These are phyloP conservation scores for Pseudonitzschia multiseries DNA, from an alignment of 108 stramenopile species.

Conservation along the genomic window DNA sequence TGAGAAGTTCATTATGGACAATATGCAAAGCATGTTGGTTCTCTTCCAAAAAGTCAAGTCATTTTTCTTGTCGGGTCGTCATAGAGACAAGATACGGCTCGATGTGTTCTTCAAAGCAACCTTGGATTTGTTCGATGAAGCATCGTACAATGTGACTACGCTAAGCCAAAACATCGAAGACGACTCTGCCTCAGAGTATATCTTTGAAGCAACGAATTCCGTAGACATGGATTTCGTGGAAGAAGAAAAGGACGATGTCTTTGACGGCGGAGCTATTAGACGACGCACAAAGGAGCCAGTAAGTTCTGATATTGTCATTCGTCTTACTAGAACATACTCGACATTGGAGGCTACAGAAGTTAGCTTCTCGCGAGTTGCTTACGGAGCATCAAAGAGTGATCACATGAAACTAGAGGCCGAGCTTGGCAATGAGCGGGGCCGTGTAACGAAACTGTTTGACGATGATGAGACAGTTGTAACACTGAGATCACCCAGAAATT, in stretches of 20 bases:
- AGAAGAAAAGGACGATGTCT: slow-evolving; percentile 18
- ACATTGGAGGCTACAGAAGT: slow-evolving; percentile 32
- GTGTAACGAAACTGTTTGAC: slow-evolving; percentile 49
- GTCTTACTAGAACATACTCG: slow-evolving; percentile 37
- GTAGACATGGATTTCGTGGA: neutral
- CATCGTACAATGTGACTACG: slow-evolving; percentile 1
- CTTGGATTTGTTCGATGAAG: slow-evolving; percentile 43
- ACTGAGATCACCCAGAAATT: slow-evolving; percentile 34
- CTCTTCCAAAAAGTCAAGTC: slow-evolving; percentile 27
- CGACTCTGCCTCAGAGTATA: slow-evolving; percentile 20
- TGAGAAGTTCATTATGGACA: slow-evolving; percentile 34
- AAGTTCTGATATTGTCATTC: slow-evolving; percentile 30
- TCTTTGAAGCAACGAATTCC: neutral
- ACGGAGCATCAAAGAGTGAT: slow-evolving; percentile 79
- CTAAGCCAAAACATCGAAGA: slow-evolving; percentile 13
- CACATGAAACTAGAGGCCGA: slow-evolving; percentile 75
- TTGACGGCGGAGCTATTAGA: slow-evolving; percentile 36
- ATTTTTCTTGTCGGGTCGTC: slow-evolving; percentile 3
- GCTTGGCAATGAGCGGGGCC: slow-evolving; percentile 17
- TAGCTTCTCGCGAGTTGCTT: slow-evolving; percentile 70
- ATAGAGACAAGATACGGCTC: slow-evolving; percentile 8
- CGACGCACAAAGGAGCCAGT: slow-evolving; percentile 27
- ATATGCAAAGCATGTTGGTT: slow-evolving; percentile 45
- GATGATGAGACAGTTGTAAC: slow-evolving; percentile 88
- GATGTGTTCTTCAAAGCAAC: slow-evolving; percentile 23